These are phyloP conservation scores for Peronospora belbahrii DNA, from an alignment of 352 stramenopile species.

Conservation along the genomic window DNA sequence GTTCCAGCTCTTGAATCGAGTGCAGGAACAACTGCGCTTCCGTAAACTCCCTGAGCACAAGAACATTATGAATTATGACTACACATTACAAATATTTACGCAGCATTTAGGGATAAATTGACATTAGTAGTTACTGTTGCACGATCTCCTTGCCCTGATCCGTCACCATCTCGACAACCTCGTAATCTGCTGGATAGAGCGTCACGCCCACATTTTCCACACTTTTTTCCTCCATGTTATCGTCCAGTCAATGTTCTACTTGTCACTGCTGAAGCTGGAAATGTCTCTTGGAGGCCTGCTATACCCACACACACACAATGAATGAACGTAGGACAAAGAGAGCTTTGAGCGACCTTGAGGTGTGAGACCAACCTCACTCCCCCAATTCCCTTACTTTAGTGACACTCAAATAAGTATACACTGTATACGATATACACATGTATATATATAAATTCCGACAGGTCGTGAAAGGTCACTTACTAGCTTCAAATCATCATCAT, in stretches of 20 bases:
- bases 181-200: conserved; percentile 75
- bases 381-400: conserved; percentile 2
- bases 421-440: too few species aligned
- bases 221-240: conserved; percentile 41
- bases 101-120: background rate
- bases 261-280: background rate
- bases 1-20: conserved; percentile 76
- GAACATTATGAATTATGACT: conserved; percentile 1
- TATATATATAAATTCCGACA: too few species aligned
- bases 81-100: background rate
- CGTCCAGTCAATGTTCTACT: conserved; percentile 3
- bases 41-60: conserved; percentile 55
- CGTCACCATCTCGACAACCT: conserved; percentile 71
- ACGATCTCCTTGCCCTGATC: conserved; percentile 74
- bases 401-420: too few species aligned
- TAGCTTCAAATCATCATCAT: conserved; percentile 16
- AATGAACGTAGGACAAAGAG: too few species aligned
- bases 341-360: too few species aligned
- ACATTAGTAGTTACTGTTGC: conserved; percentile 38
- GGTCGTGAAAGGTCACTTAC: too few species aligned
- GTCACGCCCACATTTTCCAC: conserved; percentile 51
- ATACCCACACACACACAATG: conserved; percentile 1
- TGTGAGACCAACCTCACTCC: too few species aligned
- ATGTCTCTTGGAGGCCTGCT: background rate
- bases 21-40: conserved; percentile 78